Evolutionary conservation across 225 moss, liverwort and hornwort genomes (phyloP).

Genomic region (Straminergon stramineum): DNA sequence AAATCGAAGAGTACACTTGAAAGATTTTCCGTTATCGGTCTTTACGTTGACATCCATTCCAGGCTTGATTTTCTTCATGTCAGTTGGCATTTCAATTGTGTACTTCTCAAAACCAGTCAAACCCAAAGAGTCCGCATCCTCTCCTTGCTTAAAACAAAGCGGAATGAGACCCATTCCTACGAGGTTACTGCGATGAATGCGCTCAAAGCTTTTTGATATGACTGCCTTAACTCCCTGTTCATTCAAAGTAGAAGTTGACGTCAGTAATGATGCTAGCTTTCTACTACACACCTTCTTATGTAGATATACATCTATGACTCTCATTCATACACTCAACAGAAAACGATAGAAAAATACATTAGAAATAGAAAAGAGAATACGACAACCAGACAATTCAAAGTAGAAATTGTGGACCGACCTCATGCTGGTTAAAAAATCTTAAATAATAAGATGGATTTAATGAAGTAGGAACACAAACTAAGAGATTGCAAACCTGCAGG

Average conservation of each 20-base stretch:
- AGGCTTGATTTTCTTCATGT: slow-evolving; percentile 63
- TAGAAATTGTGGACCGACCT: not conserved
- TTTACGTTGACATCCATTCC: slow-evolving; percentile 73
- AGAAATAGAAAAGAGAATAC: not conserved
- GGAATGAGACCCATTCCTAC: slow-evolving; percentile 96
- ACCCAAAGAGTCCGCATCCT: slow-evolving; percentile 75
- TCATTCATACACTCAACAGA: not conserved
- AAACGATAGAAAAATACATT: not conserved
- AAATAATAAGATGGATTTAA: not conserved
- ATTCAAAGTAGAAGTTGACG: not conserved
- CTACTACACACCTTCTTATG: not conserved
- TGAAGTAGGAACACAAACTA: not conserved
- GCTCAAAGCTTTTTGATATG: slow-evolving; percentile 91
- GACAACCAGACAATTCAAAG: not conserved
- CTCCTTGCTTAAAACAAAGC: slow-evolving; percentile 75
- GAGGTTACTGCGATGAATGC: slow-evolving; percentile 94
- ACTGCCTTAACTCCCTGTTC: slow-evolving; percentile 89
- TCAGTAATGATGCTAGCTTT: not conserved
- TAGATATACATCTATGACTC: not conserved
- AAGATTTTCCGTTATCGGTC: slow-evolving; percentile 70
- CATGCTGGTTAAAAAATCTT: not conserved
- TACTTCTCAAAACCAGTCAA: slow-evolving; percentile 79
- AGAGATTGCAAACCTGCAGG: slow-evolving; percentile 34
- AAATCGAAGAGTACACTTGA: slow-evolving; percentile 74
- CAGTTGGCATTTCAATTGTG: slow-evolving; percentile 69